Base-by-base conservation (phyloP, 306 rosid species). In the Nissolia schottii region DNA sequence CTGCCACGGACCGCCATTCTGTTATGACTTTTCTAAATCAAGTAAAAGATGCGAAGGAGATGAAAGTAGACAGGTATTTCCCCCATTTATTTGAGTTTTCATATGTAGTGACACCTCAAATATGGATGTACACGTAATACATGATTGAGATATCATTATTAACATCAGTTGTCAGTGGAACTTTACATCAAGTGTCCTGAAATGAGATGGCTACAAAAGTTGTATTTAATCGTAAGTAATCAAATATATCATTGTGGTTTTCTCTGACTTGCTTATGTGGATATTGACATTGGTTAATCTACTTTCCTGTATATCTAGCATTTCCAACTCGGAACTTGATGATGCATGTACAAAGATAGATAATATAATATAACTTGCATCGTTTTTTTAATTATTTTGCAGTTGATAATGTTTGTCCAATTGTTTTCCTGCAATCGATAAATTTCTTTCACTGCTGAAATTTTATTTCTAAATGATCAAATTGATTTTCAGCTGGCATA, bases 61-160 rank as follows among this genome's bases (percentile, higher is more conserved):
- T 88, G 93, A 86, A 84, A 80, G 86, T 90, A 60, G 98, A 93
- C 80, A 93, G 98, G 98, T 93, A 80, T 75, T 37, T 50, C 16
- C 40, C 58, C 34, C 45, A 54, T 51, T 46, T 31, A 54, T 77
- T 49, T 54, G 23, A 55, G 64, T 13, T n/a, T n/a, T n/a, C n/a
- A n/a, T n/a, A n/a, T n/a, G n/a, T n/a, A n/a, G n/a, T n/a, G n/a
- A n/a, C n/a, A n/a, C n/a, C n/a, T n/a, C n/a, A n/a, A n/a, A n/a
- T n/a, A n/a, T n/a, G n/a, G n/a, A n/a, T n/a, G n/a, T n/a, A n/a
- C n/a, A n/a, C n/a, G n/a, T n/a, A n/a, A n/a, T n/a, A n/a, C n/a
- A n/a, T n/a, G n/a, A 27, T 60, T 80, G 25, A n/a, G 54, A 7
- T 59, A 6, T 70, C 64, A 53, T 31, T 16, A 14, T 18, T 41